A percentile compares a stretch with the other conserved stretches of the same genome.
Conservation (phyloP, 768 basidiomycete species). For the Agrocybe praecox region DNA sequence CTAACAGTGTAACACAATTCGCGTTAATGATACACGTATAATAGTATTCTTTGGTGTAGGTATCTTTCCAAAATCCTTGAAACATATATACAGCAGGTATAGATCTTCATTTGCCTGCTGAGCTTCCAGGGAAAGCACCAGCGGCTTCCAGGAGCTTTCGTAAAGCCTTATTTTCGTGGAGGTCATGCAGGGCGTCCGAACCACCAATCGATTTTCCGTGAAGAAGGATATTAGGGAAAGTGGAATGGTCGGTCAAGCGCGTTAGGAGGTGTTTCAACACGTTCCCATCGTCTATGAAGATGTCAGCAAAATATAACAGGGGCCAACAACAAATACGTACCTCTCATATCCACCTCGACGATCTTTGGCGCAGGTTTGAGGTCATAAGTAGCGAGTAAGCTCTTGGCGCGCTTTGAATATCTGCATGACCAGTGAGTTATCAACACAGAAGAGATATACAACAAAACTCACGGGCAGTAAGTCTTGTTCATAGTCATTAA, state of each 20-base stretch:
- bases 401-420: constrained; percentile 62
- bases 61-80: no score
- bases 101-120: neutral
- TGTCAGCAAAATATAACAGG: neutral
- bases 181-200: constrained; percentile 55
- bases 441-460: neutral
- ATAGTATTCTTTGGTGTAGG: no score
- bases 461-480: constrained; percentile 67
- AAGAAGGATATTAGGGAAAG: constrained; percentile 78
- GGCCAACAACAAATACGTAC: constrained; percentile 33
- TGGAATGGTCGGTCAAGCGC: constrained; percentile 65
- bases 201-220: constrained; percentile 68
- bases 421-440: constrained; percentile 30
- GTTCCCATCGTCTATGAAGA: constrained; percentile 53
- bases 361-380: constrained; percentile 67
- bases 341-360: constrained; percentile 76
- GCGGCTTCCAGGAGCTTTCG: constrained; percentile 46
- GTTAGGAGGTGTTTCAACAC: constrained; percentile 67
- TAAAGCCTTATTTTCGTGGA: constrained; percentile 54
- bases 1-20: no score
- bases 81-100: no score
- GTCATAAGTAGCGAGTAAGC: constrained; percentile 60
- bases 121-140: constrained; percentile 33
- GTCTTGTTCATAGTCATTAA: constrained; percentile 41
- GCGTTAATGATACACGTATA: no score